Evolutionary conservation across 2,329 filamentous ascomycete genomes (phyloP).

Genomic region (Fusarium avenaceum): DNA sequence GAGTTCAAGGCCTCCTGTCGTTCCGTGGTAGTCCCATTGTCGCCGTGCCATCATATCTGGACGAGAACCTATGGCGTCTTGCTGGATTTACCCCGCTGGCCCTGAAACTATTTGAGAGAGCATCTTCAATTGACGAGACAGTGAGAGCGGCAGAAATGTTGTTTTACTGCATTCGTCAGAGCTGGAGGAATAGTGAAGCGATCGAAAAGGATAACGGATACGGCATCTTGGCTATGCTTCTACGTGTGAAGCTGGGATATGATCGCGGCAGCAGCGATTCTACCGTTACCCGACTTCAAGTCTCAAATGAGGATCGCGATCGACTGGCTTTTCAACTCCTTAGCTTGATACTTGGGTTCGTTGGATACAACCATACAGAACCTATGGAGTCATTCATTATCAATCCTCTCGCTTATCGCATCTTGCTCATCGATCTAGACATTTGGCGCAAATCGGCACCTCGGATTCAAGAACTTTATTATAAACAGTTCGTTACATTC

Average conservation of each 20-base stretch:
- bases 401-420: conserved; percentile 93
- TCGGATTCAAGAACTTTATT: conserved; percentile 88
- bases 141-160: conserved; percentile 84
- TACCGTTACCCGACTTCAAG: conserved; percentile 56
- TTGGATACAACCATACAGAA: conserved; percentile 85
- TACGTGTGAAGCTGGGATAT: conserved; percentile 84
- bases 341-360: conserved; percentile 83
- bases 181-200: conserved; percentile 97
- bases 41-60: conserved; percentile 83
- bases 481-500: conserved; percentile 91
- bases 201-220: conserved; percentile 98
- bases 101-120: conserved; percentile 85
- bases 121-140: conserved; percentile 77
- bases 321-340: conserved; percentile 74
- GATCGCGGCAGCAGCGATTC: conserved; percentile 52
- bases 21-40: conserved; percentile 88
- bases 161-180: conserved; percentile 87
- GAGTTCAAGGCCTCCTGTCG: conserved; percentile 83
- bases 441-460: conserved; percentile 87
- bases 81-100: conserved; percentile 91
- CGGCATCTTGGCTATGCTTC: conserved; percentile 83
- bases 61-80: conserved; percentile 92
- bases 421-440: conserved; percentile 91
- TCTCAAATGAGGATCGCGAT: conserved; percentile 68
- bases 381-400: conserved; percentile 93